Conservation (phyloP, 495 filamentous ascomycete species). For the Pyrenula massariospora region DNA sequence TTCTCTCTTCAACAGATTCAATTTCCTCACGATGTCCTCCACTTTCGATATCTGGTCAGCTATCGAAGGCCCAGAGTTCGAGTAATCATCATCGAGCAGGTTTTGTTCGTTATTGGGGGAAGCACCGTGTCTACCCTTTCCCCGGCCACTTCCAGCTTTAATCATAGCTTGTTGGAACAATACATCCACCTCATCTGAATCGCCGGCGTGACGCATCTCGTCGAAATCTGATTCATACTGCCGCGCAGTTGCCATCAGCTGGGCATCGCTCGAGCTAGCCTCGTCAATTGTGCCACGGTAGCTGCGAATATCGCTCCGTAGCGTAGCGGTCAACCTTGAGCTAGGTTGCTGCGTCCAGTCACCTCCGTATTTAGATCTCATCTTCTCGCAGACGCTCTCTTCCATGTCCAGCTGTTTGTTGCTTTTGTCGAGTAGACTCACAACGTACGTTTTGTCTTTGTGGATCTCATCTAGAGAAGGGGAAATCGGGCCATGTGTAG, state of each 20-base stretch:
- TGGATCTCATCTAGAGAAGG: conserved; percentile 68
- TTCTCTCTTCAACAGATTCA: conserved; percentile 86
- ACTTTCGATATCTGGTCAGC: conserved; percentile 81
- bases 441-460: conserved; percentile 61
- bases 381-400: conserved; percentile 97
- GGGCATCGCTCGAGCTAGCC: conserved; percentile 76
- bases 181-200: conserved; percentile 78
- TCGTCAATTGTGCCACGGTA: conserved; percentile 84
- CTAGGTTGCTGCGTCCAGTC: conserved; percentile 98
- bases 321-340: conserved; percentile 71
- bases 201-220: conserved; percentile 85
- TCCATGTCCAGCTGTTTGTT: conserved; percentile 88
- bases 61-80: conserved; percentile 65
- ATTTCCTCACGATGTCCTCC: conserved; percentile 81
- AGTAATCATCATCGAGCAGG: conserved; percentile 83
- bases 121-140: conserved; percentile 49
- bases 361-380: conserved; percentile 90
- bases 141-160: conserved; percentile 48
- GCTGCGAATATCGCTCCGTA: conserved; percentile 73
- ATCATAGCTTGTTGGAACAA: conserved; percentile 78
- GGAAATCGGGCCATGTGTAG: conserved; percentile 64
- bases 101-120: conserved; percentile 52
- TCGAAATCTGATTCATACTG: conserved; percentile 82
- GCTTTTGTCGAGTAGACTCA: conserved; percentile 60
- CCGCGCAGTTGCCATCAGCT: conserved; percentile 71